phyloP scores from a whole-genome alignment of 2,329 filamentous ascomycete genomes.

The Colletotrichum sp. region DNA sequence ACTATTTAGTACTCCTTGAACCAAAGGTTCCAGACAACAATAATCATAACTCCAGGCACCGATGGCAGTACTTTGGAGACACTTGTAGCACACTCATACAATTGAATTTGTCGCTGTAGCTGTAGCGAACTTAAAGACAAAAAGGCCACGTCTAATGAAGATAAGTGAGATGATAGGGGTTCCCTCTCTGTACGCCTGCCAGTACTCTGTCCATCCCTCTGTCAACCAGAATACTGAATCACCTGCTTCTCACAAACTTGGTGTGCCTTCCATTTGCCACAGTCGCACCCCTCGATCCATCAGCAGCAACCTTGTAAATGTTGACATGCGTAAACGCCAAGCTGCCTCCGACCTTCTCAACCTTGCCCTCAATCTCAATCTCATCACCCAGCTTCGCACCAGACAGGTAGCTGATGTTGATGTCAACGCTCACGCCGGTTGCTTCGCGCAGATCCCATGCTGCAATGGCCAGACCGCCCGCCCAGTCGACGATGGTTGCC shows the following conservation, averaged over 20 bases:
- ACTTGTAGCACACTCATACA: too few species aligned
- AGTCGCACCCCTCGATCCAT: conserved; percentile 9
- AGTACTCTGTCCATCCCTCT: too few species aligned
- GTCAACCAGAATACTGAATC: too few species aligned
- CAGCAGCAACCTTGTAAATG: conserved; percentile 20
- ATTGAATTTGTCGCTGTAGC: too few species aligned
- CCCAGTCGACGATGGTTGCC: conserved; percentile 75
- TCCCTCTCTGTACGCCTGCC: too few species aligned
- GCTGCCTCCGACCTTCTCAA: conserved; percentile 70
- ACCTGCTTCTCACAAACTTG: conserved; percentile 21
- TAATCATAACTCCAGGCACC: too few species aligned
- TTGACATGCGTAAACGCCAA: conserved; percentile 59
- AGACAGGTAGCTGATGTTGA: conserved; percentile 74
- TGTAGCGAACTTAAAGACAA: too few species aligned
- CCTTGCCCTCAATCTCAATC: conserved; percentile 70
- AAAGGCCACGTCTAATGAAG: too few species aligned
- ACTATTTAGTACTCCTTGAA: too few species aligned
- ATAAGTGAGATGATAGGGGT: too few species aligned
- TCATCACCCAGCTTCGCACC: conserved; percentile 68
- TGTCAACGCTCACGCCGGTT: conserved; percentile 76
- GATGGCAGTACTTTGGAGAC: too few species aligned
- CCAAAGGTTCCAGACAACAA: too few species aligned
- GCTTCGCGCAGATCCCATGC: conserved; percentile 64
- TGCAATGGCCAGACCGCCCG: conserved; percentile 74
- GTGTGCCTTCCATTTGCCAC: conserved; percentile 22